Conservation (phyloP, 805 yeast species). For the Blastobotrys muscicola region DNA sequence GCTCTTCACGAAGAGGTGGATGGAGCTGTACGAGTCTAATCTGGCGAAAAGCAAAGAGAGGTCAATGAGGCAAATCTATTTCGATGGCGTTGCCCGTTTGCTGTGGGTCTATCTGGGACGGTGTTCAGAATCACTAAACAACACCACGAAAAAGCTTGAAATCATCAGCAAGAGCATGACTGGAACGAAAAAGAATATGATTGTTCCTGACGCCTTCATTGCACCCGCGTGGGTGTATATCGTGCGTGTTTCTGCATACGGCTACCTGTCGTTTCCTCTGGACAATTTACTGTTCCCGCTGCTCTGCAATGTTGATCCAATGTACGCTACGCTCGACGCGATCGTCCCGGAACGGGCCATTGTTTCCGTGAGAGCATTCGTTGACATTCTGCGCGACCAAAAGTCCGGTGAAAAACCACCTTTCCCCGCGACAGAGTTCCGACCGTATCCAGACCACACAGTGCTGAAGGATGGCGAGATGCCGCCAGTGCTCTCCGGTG, state of each 20-base stretch:
- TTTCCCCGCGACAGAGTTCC: slow-evolving; percentile 46
- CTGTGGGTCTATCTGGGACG: slow-evolving; percentile 87
- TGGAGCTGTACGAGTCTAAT: slow-evolving; percentile 52
- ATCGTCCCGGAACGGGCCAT: slow-evolving; percentile 61
- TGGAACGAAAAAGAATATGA: slow-evolving; percentile 44
- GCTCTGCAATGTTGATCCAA: slow-evolving; percentile 39
- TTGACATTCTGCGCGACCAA: slow-evolving; percentile 58
- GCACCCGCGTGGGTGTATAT: slow-evolving; percentile 62
- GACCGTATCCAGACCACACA: slow-evolving; percentile 1
- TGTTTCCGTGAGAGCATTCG: slow-evolving; percentile 61
- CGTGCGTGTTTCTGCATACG: slow-evolving; percentile 68
- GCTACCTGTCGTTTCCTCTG: slow-evolving; percentile 67
- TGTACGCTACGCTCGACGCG: slow-evolving; percentile 41
- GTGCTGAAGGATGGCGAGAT: slow-evolving; percentile 6
- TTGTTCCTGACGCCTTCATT: slow-evolving; percentile 50
- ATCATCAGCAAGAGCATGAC: slow-evolving; percentile 43
- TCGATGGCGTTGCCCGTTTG: slow-evolving; percentile 61
- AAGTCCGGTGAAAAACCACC: slow-evolving; percentile 50
- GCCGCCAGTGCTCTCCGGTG: slow-evolving; percentile 13
- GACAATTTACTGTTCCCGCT: slow-evolving; percentile 72
- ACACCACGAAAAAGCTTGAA: slow-evolving; percentile 73
- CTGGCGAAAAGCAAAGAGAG: slow-evolving; percentile 54
- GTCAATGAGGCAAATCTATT: slow-evolving; percentile 43
- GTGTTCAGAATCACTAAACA: slow-evolving; percentile 79
- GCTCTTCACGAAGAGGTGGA: slow-evolving; percentile 66